A percentile compares a stretch with the other conserved stretches of the same genome.
Evolutionary conservation across 2,329 filamentous ascomycete species (phyloP).

Genomic region (Fusarium napiforme): DNA sequence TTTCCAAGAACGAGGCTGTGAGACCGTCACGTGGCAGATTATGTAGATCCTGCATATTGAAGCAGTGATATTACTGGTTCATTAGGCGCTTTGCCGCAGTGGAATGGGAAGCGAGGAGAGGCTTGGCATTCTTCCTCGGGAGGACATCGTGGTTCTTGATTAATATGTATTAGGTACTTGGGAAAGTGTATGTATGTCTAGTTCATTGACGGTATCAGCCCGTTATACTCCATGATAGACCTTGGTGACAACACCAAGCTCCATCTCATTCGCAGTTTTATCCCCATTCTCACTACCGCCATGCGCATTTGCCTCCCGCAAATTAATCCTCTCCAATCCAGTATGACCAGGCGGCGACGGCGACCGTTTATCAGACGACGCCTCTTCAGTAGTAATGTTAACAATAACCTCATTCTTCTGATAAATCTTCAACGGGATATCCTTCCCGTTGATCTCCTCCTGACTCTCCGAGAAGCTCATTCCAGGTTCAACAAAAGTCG

Average conservation of each 20-base stretch:
- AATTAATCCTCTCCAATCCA: neutral
- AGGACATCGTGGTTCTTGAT: neutral
- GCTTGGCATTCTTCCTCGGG: too few species aligned
- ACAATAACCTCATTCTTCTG: slow-evolving; percentile 50
- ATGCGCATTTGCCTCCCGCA: neutral
- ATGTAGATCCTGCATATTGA: too few species aligned
- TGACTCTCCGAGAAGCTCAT: slow-evolving; percentile 49
- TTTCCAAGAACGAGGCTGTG: too few species aligned
- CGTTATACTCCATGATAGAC: slow-evolving; percentile 40
- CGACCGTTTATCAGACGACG: neutral
- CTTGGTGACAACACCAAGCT: slow-evolving; percentile 43
- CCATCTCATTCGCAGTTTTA: slow-evolving; percentile 24
- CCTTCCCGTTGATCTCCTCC: slow-evolving; percentile 50
- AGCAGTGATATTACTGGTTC: too few species aligned
- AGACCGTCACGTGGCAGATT: too few species aligned
- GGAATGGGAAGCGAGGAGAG: too few species aligned
- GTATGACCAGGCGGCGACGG: neutral
- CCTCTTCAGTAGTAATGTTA: slow-evolving; percentile 39
- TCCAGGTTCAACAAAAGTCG: slow-evolving; percentile 24
- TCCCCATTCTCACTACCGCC: slow-evolving; percentile 16
- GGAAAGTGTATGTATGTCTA: neutral
- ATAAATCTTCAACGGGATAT: slow-evolving; percentile 52
- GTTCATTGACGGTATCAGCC: neutral
- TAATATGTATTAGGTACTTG: neutral
- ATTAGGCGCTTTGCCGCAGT: too few species aligned